Evolutionary conservation across 2,329 filamentous ascomycete genomes (phyloP), one percentile per base, ranked within the genome.

Genomic region (Phoma herbarum): DNA sequence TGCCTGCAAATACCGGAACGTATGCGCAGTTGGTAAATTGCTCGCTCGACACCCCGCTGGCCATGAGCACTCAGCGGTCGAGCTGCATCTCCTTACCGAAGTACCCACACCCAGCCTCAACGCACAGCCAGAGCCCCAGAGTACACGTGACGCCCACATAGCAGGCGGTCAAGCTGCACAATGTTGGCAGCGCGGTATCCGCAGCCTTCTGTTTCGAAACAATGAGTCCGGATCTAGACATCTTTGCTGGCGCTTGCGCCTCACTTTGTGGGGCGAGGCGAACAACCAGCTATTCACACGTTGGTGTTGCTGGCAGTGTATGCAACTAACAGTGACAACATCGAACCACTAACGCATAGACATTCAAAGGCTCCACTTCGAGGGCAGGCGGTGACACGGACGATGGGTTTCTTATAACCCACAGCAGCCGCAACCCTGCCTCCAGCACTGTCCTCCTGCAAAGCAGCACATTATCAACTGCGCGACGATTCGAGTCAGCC

Each of bases 181-280:
- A 55, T 56, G 47, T 28, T 60, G 57, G 35, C 48, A 56, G 44
- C 47, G 47, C 52, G 47, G 47, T 48, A 60, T 33, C 47, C 52
- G 52, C 52, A 56, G 47, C 52, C 35, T 43, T 29, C 45, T 54
- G 11, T 62, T 52, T 22, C 10, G 26, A 47, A 47, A 29, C n/a
- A 14, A 45, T 39, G 26, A 45, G 6, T 33, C 35, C 25, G 48
- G 43, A 23, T 42, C 43, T 33, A 53, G 52, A 35, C 18, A n/a
- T 18, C 25, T 31, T 35, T 20, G n/a, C 26, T 39, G 57, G 48
- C 57, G 52, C 57, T 52, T 60, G 47, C 57, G 57, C 51, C 57
- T 60, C 57, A 60, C 57, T 60, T 57, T 50, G 56, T 59, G 56
- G 56, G 48, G 50, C 56, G 41, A 53, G 56, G 56, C 56, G 56